Conservation (phyloP, 2,329 filamentous ascomycete genomes). For the Cordyceps militaris region DNA sequence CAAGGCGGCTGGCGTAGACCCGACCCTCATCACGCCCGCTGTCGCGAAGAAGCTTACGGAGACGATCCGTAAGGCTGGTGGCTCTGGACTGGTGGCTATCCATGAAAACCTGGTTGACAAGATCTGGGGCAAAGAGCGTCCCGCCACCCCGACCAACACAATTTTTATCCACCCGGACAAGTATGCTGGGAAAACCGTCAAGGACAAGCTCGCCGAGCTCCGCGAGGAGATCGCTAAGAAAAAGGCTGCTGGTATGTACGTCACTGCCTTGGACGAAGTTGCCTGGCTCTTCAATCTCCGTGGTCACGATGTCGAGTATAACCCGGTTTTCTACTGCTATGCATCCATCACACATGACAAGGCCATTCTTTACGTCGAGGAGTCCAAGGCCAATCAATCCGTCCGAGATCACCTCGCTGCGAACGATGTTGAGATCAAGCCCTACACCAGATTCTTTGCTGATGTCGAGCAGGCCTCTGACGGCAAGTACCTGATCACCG, state of each 20-base stretch:
- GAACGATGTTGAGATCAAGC: slow-evolving; percentile 65
- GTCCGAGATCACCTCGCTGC: slow-evolving; percentile 62
- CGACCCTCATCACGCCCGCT: slow-evolving; percentile 69
- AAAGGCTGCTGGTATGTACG: slow-evolving; percentile 77
- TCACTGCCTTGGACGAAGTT: slow-evolving; percentile 93
- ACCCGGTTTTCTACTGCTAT: slow-evolving; percentile 97
- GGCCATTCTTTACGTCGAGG: slow-evolving; percentile 78
- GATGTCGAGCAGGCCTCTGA: slow-evolving; percentile 55
- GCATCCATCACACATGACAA: slow-evolving; percentile 73
- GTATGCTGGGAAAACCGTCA: slow-evolving; percentile 75
- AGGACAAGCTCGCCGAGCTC: slow-evolving; percentile 75
- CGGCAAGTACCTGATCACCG: slow-evolving; percentile 78
- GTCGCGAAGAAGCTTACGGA: slow-evolving; percentile 65
- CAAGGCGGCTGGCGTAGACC: slow-evolving; percentile 85
- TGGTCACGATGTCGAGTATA: slow-evolving; percentile 92
- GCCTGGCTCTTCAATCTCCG: slow-evolving; percentile 98
- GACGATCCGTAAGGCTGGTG: slow-evolving; percentile 80
- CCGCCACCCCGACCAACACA: slow-evolving; percentile 66
- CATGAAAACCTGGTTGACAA: slow-evolving; percentile 80
- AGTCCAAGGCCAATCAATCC: slow-evolving; percentile 64
- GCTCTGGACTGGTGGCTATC: slow-evolving; percentile 66
- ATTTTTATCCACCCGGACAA: slow-evolving; percentile 65
- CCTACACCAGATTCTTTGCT: slow-evolving; percentile 74
- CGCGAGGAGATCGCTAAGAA: slow-evolving; percentile 90
- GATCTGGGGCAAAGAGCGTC: slow-evolving; percentile 74